Base-by-base conservation (phyloP, 441 rosid genomes). In the Jatropha podagrica region DNA sequence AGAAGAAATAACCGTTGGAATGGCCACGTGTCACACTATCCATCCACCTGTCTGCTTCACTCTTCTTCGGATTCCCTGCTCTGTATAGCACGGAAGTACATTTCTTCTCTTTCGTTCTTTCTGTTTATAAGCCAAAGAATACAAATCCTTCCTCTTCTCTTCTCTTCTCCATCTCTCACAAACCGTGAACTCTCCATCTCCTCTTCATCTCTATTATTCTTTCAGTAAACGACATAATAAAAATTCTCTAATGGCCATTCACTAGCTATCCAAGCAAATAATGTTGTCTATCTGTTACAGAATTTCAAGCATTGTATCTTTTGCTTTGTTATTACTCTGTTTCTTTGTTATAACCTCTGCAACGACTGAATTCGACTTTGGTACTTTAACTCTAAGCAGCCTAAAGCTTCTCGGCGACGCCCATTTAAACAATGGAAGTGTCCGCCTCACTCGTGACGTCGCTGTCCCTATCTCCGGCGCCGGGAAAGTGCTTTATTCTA, bases 381-480 rank as follows among this genome's bases (percentile, higher is more conserved):
- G 94, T 3, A 90, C 93, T 54, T 72, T 94, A 69, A 86, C 97
- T 62, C 83, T 96, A 17, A 80, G 86, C 54, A 89, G 88, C 65
- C 83, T 96, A 15, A 89, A 85, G 75, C 94, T 96, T 63, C 85
- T 94, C 20, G 99, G 98, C 14, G 98, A 92, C 71, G 99, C 99
- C 44, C 98, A 93, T 82, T 76, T 92, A 74, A 83, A 79, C 88
- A 94, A 96, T 80, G 90, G 88, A 52, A 94, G 90, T 62, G 88
- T 92, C 2, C 85, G 86, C 32, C 98, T 96, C 85, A 92, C 97
- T 38, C 89, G 90, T 27, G 99, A 94, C 82, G 88, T 96, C 73
- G 55, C 89, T 44, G 97, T 92, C 40, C 99, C 99, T 0, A 85
- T 85, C 71, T 91, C 97, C 77, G 96, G 92, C 78, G 87, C 95